These are phyloP conservation scores for Galerina marginata DNA, from an alignment of 768 basidiomycete genomes.

Conservation along the genomic window DNA sequence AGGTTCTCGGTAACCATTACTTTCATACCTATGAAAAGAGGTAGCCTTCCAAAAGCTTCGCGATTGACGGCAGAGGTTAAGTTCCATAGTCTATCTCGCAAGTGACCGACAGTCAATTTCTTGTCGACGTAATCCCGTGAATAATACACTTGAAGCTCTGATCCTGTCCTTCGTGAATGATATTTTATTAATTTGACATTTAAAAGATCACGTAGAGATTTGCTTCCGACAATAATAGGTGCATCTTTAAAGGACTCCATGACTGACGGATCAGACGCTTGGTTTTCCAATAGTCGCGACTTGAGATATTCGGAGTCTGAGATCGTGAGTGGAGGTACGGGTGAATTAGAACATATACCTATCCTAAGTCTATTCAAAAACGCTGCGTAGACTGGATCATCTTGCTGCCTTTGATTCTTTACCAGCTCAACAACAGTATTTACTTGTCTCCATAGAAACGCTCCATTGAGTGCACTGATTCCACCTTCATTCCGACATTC, in stretches of 20 bases:
- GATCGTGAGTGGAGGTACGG: no score
- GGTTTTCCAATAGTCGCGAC: neutral
- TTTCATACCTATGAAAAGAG: neutral
- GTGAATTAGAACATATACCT: neutral
- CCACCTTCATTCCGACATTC: conserved; percentile 8
- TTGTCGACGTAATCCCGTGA: neutral
- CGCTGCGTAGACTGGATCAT: neutral
- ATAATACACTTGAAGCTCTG: neutral
- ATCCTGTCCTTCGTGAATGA: neutral
- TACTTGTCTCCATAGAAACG: conserved; percentile 15
- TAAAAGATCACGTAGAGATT: neutral
- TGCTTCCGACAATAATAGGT: conserved; percentile 3
- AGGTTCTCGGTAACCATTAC: neutral
- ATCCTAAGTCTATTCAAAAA: conserved; percentile 9
- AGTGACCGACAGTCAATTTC: no score
- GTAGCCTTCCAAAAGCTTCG: neutral
- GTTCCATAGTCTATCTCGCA: neutral
- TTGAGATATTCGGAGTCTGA: neutral
- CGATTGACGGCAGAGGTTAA: neutral
- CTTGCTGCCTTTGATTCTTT: conserved; percentile 8
- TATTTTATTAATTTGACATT: neutral
- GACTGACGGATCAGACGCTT: neutral
- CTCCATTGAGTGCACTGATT: conserved; percentile 5
- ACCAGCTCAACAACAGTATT: conserved; percentile 6
- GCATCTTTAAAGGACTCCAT: neutral